Evolutionary conservation across 2,329 filamentous ascomycete species (phyloP), one percentile per base, ranked within the genome.

Genomic region (Botrytis elliptica): DNA sequence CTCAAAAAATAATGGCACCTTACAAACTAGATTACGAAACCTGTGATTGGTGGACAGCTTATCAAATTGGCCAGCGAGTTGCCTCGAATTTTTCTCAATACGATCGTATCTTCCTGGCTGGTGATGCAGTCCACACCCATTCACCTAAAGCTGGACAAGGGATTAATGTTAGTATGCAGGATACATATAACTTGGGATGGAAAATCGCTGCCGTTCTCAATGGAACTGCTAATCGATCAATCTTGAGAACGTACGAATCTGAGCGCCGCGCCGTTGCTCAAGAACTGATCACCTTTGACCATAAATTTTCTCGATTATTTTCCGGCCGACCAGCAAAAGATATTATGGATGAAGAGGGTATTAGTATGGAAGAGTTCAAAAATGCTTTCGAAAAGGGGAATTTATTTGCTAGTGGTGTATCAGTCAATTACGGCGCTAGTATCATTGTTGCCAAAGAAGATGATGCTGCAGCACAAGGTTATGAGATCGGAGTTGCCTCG

Each of bases 1-100:
- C 91, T 0, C 87, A 90, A 78, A 86, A 84, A 73, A 93, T 92
- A 67, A 83, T 94, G 38, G 82, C 83, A 0, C 92, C 92, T 0
- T 94, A 93, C 79, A 90, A 85, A 46, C 82, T 94, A 3, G 85
- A 86, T 0, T 92, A 92, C 76, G 82, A 87, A 52, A 87, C 91
- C 74, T 89, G 89, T 73, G 91, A 79, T 57, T 91, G 89, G 89
- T 91, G 88, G 86, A 88, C 86, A 3, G 86, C 86, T 4, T 89
- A 89, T 75, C 83, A 83, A 38, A 88, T 90, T 59, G 88, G 88
- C 8, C 89, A 90, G 79, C 85, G 88, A 33, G 84, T 91, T 38
- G 89, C 89, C 0, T 84, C 87, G 38, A 82, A 84, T 22, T 91
- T 81, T 74, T 78, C 76, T 3, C 75, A 73, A 25, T 72, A 75